Conservation (phyloP, 306 rosid species). For the Inga oerstediana region DNA sequence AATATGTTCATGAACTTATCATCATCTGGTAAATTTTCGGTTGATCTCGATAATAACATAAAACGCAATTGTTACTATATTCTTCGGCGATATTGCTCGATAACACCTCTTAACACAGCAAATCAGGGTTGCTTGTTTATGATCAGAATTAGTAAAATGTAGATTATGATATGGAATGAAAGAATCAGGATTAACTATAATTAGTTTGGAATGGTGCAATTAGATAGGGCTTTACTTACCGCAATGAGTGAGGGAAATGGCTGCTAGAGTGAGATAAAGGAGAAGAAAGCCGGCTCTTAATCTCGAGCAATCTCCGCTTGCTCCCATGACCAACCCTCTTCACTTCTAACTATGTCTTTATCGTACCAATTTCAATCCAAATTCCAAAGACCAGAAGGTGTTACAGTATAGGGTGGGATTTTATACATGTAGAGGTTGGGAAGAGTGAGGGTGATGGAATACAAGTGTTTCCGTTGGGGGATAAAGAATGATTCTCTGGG, state of each 20-base stretch:
- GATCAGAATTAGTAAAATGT: not conserved
- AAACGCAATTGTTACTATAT: not conserved
- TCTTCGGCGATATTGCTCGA: constrained; percentile 10
- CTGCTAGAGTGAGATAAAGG: constrained; percentile 44
- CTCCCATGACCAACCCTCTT: constrained; percentile 49
- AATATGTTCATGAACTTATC: not conserved
- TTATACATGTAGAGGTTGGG: constrained; percentile 32
- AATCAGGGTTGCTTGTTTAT: not conserved
- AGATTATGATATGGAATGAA: not conserved
- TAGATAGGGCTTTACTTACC: constrained; percentile 48
- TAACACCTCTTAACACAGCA: not conserved
- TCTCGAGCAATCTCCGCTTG: constrained; percentile 37
- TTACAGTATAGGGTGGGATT: constrained; percentile 25
- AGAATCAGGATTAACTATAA: not conserved
- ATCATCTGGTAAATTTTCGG: not conserved
- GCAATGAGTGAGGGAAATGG: constrained; percentile 58
- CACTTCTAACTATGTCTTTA: constrained; percentile 12
- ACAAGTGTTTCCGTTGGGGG: constrained; percentile 48
- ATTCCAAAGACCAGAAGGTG: constrained; percentile 42
- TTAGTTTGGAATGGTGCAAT: not conserved
- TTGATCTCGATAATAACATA: not conserved
- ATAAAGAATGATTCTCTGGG: constrained; percentile 77
- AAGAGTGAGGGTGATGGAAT: constrained; percentile 29
- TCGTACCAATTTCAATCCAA: constrained; percentile 29
- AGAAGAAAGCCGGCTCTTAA: constrained; percentile 41